Evolutionary conservation across 2,329 filamentous ascomycete genomes (phyloP).

Genomic region (Fusarium cyanostomum): DNA sequence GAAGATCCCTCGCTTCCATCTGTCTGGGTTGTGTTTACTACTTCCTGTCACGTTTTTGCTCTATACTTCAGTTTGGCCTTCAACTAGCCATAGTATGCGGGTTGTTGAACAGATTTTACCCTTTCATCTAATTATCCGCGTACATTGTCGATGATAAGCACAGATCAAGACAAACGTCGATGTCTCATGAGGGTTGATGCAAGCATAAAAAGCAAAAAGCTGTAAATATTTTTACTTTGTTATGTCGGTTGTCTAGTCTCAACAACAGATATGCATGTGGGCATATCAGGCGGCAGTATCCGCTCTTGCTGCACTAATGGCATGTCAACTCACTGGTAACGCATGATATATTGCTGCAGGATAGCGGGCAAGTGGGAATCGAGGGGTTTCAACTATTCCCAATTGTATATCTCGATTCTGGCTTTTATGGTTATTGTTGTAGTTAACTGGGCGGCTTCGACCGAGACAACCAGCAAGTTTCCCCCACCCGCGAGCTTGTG

Average conservation of each 20-base stretch:
- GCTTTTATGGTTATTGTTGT: not conserved
- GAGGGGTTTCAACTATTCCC: not conserved
- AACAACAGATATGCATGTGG: not conserved
- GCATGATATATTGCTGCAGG: not conserved
- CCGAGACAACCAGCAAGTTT: too few species aligned
- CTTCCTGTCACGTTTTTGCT: too few species aligned
- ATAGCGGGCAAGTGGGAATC: not conserved
- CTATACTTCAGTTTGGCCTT: too few species aligned
- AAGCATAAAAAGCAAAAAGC: too few species aligned
- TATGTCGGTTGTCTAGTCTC: not conserved
- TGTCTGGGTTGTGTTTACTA: not conserved
- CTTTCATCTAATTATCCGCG: too few species aligned
- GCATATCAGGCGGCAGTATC: not conserved
- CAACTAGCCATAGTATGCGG: too few species aligned
- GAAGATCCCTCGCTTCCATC: not conserved
- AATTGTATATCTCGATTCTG: not conserved
- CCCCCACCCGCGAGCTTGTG: too few species aligned
- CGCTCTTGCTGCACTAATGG: constrained; percentile 1
- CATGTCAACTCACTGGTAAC: not conserved
- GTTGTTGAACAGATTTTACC: too few species aligned
- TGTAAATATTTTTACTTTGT: too few species aligned
- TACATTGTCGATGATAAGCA: too few species aligned
- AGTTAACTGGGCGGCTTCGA: not conserved
- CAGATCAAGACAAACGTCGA: too few species aligned
- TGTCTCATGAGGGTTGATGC: too few species aligned